Conservation (phyloP, 805 yeast species). For the Cyberlindnera lachancei region DNA sequence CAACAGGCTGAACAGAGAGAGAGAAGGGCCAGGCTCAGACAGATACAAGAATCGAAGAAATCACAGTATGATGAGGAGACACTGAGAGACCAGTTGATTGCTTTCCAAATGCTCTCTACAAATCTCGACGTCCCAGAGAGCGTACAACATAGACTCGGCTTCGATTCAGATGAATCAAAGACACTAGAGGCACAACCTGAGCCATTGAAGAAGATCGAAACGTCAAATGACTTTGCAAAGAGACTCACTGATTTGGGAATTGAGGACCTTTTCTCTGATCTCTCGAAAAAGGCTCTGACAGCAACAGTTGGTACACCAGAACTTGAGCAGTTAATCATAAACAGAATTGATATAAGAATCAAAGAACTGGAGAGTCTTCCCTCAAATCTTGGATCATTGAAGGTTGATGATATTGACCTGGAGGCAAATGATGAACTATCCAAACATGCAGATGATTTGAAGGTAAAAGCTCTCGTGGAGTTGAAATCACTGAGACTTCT, state of each 20-base stretch:
- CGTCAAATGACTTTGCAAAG: constrained; percentile 23
- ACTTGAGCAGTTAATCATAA: constrained; percentile 45
- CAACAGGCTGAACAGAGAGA: constrained; percentile 31
- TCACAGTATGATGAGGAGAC: constrained; percentile 36
- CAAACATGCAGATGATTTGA: constrained; percentile 45
- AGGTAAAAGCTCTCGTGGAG: constrained; percentile 62
- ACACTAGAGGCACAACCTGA: not conserved
- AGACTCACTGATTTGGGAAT: constrained; percentile 25
- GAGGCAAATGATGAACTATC: constrained; percentile 37
- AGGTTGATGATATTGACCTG: constrained; percentile 35
- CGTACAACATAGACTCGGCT: constrained; percentile 33
- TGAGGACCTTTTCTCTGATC: constrained; percentile 19
- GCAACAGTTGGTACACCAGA: constrained; percentile 32
- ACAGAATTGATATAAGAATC: constrained; percentile 50
- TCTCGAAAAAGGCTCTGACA: constrained; percentile 28
- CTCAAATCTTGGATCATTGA: constrained; percentile 58
- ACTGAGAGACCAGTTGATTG: constrained; percentile 51
- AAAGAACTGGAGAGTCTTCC: constrained; percentile 59
- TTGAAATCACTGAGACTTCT: constrained; percentile 59
- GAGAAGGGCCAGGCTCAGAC: constrained; percentile 20
- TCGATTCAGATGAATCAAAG: constrained; percentile 4
- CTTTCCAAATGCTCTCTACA: constrained; percentile 55
- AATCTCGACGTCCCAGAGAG: constrained; percentile 57
- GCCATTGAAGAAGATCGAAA: constrained; percentile 18
- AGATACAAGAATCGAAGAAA: constrained; percentile 4